Evolutionary conservation across 2,329 filamentous ascomycete genomes (phyloP).

Genomic region (Fusarium nanum): DNA sequence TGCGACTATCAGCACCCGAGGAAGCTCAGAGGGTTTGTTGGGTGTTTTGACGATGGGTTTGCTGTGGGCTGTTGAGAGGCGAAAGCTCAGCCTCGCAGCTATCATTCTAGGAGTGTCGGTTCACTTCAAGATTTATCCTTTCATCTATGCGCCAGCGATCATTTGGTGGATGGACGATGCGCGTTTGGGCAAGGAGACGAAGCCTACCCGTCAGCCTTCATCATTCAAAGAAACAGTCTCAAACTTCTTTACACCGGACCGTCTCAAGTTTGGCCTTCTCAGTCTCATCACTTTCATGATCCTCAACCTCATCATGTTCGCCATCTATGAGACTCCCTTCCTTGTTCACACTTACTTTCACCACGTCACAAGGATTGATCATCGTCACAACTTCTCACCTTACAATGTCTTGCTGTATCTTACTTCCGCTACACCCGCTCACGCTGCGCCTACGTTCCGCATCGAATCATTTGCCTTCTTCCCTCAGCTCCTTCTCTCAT

Average conservation of each 20-base stretch:
- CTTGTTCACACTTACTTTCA: slow-evolving; percentile 92
- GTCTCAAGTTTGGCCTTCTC: slow-evolving; percentile 68
- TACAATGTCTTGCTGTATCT: slow-evolving; percentile 95
- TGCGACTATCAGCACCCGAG: slow-evolving; percentile 92
- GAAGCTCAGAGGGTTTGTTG: slow-evolving; percentile 91
- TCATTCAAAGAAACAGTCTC: slow-evolving; percentile 44
- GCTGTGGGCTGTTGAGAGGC: slow-evolving; percentile 81
- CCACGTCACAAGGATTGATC: slow-evolving; percentile 91
- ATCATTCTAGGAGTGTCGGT: slow-evolving; percentile 83
- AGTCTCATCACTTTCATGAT: slow-evolving; percentile 79
- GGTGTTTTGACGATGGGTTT: slow-evolving; percentile 86
- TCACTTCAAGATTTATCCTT: slow-evolving; percentile 99
- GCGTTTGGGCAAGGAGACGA: slow-evolving; percentile 49
- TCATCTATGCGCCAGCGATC: slow-evolving; percentile 89
- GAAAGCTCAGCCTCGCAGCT: slow-evolving; percentile 74
- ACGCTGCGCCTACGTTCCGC: slow-evolving; percentile 51
- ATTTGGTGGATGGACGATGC: slow-evolving; percentile 81
- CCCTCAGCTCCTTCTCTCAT: slow-evolving; percentile 85
- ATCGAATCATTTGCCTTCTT: slow-evolving; percentile 88
- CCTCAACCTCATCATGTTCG: slow-evolving; percentile 84
- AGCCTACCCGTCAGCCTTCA: neutral
- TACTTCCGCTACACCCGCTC: slow-evolving; percentile 71
- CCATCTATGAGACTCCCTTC: slow-evolving; percentile 81
- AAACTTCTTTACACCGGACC: slow-evolving; percentile 63
- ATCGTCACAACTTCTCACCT: slow-evolving; percentile 97